These are phyloP conservation scores for Scedosporium minutisporum DNA, from an alignment of 2,329 filamentous ascomycete species.

Conservation along the genomic window DNA sequence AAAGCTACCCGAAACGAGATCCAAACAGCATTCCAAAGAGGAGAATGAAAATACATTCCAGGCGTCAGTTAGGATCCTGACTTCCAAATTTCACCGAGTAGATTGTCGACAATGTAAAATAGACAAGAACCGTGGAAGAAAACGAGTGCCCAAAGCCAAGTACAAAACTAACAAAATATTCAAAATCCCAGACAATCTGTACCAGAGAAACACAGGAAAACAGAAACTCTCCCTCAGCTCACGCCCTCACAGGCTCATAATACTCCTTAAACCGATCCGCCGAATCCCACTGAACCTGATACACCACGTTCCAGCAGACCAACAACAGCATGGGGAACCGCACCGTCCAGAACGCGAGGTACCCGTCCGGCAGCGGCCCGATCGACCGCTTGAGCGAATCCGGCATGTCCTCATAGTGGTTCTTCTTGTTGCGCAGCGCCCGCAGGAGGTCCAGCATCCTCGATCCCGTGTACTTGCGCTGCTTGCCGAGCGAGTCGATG, in stretches of 20 bases:
- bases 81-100: no score
- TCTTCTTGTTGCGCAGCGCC: constrained; percentile 89
- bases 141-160: no score
- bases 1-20: no score
- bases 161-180: no score
- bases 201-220: neutral
- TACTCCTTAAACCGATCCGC: constrained; percentile 64
- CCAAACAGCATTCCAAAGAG: no score
- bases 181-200: neutral
- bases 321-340: constrained; percentile 72
- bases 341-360: constrained; percentile 73
- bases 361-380: constrained; percentile 67
- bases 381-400: constrained; percentile 62
- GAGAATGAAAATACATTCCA: no score
- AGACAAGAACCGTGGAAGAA: no score
- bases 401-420: constrained; percentile 95
- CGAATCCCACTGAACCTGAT: constrained; percentile 52
- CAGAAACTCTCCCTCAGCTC: neutral
- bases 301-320: constrained; percentile 66
- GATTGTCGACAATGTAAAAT: no score
- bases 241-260: constrained; percentile 41
- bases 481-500: constrained; percentile 81
- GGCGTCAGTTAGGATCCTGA: no score
- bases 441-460: constrained; percentile 78
- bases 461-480: constrained; percentile 84